phyloP scores from a whole-genome alignment of 305 asterid species.

The Stenogyne calaminthoides region DNA sequence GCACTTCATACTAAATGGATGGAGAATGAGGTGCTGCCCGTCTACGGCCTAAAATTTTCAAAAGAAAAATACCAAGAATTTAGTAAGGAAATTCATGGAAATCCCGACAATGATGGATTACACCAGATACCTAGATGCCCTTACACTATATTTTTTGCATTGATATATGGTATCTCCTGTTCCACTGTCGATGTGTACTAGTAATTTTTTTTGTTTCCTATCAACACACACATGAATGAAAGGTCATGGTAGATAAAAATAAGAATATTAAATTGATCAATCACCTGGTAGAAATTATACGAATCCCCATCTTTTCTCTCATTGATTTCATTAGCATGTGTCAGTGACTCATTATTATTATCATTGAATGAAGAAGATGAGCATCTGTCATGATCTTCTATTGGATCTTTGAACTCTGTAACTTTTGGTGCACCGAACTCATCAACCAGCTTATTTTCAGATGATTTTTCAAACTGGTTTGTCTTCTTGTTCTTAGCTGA shows the following conservation, averaged over 20 bases:
- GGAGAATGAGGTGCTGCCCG: conserved; percentile 90
- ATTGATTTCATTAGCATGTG: conserved; percentile 34
- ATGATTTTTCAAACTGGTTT: conserved; percentile 35
- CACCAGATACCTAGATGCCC: conserved; percentile 21
- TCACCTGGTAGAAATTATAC: conserved; percentile 91
- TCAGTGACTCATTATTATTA: conserved; percentile 30
- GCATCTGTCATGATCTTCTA: conserved; percentile 44
- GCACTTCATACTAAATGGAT: conserved; percentile 93
- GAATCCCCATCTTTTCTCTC: conserved; percentile 51
- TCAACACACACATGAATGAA: neutral
- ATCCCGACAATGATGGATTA: neutral
- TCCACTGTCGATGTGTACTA: neutral
- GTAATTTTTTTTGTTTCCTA: neutral
- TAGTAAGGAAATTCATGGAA: conserved; percentile 1
- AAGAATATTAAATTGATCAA: conserved; percentile 13
- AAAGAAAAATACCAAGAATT: conserved; percentile 22
- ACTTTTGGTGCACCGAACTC: conserved; percentile 41
- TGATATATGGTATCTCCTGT: neutral
- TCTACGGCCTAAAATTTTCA: conserved; percentile 69
- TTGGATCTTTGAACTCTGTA: conserved; percentile 37
- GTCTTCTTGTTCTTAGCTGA: conserved; percentile 32
- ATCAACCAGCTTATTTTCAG: conserved; percentile 34
- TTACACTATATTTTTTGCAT: neutral
- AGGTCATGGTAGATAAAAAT: neutral
- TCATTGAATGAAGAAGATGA: conserved; percentile 44